Evolutionary conservation across 2,329 filamentous ascomycete genomes (phyloP).

Genomic region (Aureobasidium sp.): DNA sequence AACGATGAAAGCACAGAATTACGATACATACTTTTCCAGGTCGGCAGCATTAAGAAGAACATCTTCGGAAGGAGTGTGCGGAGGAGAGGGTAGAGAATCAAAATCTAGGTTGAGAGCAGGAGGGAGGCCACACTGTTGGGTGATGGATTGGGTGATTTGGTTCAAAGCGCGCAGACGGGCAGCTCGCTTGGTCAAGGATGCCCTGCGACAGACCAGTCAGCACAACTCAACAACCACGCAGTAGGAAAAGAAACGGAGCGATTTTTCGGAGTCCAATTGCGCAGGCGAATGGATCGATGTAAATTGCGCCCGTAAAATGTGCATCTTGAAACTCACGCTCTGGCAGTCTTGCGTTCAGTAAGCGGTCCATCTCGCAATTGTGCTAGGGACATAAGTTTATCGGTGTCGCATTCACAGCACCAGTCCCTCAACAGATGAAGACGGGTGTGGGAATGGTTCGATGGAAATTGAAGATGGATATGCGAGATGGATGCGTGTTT

Average conservation of each 20-base stretch:
- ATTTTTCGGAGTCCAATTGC: constrained; percentile 35
- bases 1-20: constrained; percentile 7
- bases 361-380: constrained; percentile 36
- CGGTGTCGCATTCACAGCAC: constrained; percentile 37
- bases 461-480: constrained; percentile 8
- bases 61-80: constrained; percentile 43
- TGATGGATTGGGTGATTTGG: constrained; percentile 63
- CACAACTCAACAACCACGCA: constrained; percentile 33
- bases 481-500: constrained; percentile 8
- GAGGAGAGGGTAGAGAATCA: constrained; percentile 32
- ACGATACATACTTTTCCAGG: constrained; percentile 46
- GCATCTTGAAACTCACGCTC: constrained; percentile 34
- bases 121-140: constrained; percentile 17
- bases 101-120: constrained; percentile 45
- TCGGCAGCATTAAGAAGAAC: constrained; percentile 53
- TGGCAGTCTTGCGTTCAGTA: constrained; percentile 36
- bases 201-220: constrained; percentile 27
- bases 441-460: constrained; percentile 8
- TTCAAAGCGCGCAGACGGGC: constrained; percentile 85
- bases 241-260: constrained; percentile 33
- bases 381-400: constrained; percentile 44
- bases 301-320: constrained; percentile 28
- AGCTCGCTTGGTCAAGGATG: constrained; percentile 71
- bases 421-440: constrained; percentile 35
- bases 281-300: constrained; percentile 22